These are phyloP conservation scores for Pichia heedii DNA, from an alignment of 805 yeast genomes.

Conservation along the genomic window DNA sequence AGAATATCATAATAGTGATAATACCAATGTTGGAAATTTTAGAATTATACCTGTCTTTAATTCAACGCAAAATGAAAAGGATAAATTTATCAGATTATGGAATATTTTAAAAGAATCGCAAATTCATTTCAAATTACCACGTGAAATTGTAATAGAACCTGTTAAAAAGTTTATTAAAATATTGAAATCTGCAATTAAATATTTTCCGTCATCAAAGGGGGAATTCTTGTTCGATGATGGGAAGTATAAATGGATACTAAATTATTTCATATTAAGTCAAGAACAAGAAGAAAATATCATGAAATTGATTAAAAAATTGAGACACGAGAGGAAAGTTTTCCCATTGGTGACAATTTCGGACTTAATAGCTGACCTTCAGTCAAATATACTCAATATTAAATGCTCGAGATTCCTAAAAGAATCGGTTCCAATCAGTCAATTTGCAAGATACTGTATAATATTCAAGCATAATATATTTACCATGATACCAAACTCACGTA, in stretches of 20 bases:
- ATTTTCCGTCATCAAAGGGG: conserved; percentile 1
- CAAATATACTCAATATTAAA: conserved; percentile 1
- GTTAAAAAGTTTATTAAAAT: conserved; percentile 13
- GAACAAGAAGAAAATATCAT: conserved; percentile 7
- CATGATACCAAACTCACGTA: conserved; percentile 14
- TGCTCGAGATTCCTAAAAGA: conserved; percentile 15
- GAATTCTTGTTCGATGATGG: neutral
- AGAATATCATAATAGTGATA: neutral
- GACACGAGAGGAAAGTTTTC: neutral
- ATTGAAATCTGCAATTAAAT: conserved; percentile 12
- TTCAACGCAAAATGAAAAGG: neutral
- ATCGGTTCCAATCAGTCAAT: conserved; percentile 21
- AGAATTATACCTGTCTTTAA: conserved; percentile 1
- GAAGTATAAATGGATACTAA: conserved; percentile 7
- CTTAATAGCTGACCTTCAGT: conserved; percentile 5
- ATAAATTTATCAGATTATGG: conserved; percentile 6
- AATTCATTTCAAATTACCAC: conserved; percentile 20
- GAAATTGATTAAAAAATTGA: conserved; percentile 5
- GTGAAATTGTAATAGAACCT: conserved; percentile 16
- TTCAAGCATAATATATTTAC: conserved; percentile 14
- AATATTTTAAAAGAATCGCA: conserved; percentile 14
- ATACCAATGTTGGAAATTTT: neutral
- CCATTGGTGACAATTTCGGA: conserved; percentile 11
- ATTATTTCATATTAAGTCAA: conserved; percentile 11
- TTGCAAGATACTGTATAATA: conserved; percentile 22